Percentiles rank a stretch among this genome's conserved stretches.
phyloP scores from a whole-genome alignment of 1,284 basidiomycete species.

The Papiliotrema nemorosa region DNA sequence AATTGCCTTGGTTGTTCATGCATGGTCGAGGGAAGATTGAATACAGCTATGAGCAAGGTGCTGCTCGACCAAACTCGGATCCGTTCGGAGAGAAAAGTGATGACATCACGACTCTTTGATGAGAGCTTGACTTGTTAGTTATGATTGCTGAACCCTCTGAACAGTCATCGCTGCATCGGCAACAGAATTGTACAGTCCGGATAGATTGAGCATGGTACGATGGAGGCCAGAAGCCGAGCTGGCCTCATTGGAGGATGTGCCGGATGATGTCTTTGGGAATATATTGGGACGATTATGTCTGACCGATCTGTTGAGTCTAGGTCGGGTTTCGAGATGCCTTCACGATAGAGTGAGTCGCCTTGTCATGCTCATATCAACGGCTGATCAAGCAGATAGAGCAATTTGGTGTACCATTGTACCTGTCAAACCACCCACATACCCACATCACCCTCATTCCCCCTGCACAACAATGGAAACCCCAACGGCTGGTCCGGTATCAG shows the following conservation, averaged over 20 bases:
- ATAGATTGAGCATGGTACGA: too few relatives aligned
- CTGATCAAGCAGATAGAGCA: conserved; percentile 18
- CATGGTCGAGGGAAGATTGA: too few relatives aligned
- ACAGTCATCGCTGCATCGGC: too few relatives aligned
- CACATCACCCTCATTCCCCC: conserved; percentile 25
- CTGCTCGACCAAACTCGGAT: too few relatives aligned
- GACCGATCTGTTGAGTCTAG: conserved; percentile 18
- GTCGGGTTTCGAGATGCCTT: conserved; percentile 10
- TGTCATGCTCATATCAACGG: background rate
- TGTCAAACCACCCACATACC: conserved; percentile 20
- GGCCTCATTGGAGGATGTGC: conserved; percentile 37
- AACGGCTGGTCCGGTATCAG: conserved; percentile 21
- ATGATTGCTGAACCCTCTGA: too few relatives aligned
- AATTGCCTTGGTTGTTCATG: too few relatives aligned
- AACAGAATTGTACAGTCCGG: too few relatives aligned
- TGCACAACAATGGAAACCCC: conserved; percentile 15
- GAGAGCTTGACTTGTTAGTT: too few relatives aligned
- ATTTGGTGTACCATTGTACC: conserved; percentile 35
- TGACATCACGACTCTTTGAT: too few relatives aligned
- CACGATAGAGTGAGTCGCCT: conserved; percentile 23
- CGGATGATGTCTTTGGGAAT: conserved; percentile 36
- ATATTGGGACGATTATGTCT: conserved; percentile 26
- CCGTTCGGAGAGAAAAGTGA: too few relatives aligned
- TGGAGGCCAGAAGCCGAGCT: too few relatives aligned
- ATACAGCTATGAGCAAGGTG: too few relatives aligned